Conservation (phyloP, 1,284 basidiomycete genomes). For the Peniophora sp. region DNA sequence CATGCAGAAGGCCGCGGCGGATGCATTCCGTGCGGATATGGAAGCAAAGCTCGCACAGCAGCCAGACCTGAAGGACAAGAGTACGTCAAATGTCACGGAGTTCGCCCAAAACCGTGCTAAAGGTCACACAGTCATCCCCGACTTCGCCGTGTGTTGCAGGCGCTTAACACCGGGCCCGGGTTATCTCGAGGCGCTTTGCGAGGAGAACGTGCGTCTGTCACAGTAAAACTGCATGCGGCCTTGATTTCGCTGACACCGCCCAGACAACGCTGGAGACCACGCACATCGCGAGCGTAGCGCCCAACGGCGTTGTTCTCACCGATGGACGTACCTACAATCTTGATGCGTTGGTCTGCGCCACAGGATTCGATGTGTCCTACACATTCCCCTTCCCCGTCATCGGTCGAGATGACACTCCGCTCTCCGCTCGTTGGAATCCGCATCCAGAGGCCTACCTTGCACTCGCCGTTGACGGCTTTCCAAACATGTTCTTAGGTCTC, state of each 20-base stretch:
- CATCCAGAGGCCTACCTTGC: slow-evolving; percentile 43
- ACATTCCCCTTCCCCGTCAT: slow-evolving; percentile 37
- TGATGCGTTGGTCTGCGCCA: slow-evolving; percentile 52
- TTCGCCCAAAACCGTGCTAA: neutral
- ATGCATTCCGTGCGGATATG: slow-evolving; percentile 41
- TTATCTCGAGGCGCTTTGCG: slow-evolving; percentile 54
- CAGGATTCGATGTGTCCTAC: slow-evolving; percentile 44
- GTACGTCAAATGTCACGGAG: slow-evolving; percentile 24
- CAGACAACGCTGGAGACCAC: slow-evolving; percentile 43
- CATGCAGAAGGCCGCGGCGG: slow-evolving; percentile 31
- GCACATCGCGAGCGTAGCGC: slow-evolving; percentile 36
- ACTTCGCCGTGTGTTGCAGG: slow-evolving; percentile 17
- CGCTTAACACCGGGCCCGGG: slow-evolving; percentile 59
- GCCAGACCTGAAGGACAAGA: slow-evolving; percentile 50
- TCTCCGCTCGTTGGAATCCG: slow-evolving; percentile 37
- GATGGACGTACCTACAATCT: slow-evolving; percentile 42
- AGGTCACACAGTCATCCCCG: slow-evolving; percentile 4
- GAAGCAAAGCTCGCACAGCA: slow-evolving; percentile 40
- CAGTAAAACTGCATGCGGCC: neutral
- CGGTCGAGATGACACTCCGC: slow-evolving; percentile 34
- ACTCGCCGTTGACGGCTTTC: slow-evolving; percentile 45
- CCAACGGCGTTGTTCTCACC: slow-evolving; percentile 40
- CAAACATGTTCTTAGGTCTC: slow-evolving; percentile 43
- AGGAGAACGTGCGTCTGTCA: slow-evolving; percentile 44
- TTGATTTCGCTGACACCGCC: neutral